Evolutionary conservation across 176 grass and related monocot species (phyloP).

Genomic region (Rhynchospora breviuscula): DNA sequence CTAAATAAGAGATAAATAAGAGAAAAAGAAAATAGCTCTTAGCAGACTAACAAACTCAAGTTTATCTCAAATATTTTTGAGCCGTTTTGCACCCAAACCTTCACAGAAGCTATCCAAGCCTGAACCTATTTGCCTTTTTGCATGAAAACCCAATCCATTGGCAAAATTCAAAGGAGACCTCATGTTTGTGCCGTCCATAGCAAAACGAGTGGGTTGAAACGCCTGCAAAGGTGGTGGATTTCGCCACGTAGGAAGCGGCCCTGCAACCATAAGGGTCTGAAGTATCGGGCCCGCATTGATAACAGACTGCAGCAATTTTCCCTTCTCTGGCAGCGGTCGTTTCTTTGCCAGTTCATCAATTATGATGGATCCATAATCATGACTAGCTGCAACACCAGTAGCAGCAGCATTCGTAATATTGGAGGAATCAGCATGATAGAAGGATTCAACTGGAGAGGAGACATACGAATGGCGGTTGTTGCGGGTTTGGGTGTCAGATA

Average conservation of each 20-base stretch:
- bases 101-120: background rate
- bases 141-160: background rate
- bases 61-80: constrained; percentile 1
- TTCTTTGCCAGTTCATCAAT: constrained; percentile 45
- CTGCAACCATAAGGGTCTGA: constrained; percentile 74
- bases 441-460: constrained; percentile 56
- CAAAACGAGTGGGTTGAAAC: constrained; percentile 34
- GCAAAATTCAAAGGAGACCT: background rate
- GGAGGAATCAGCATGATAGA: constrained; percentile 70
- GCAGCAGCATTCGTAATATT: constrained; percentile 35
- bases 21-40: background rate
- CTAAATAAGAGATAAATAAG: background rate
- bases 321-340: constrained; percentile 52
- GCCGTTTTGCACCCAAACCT: background rate
- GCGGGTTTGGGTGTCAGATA: constrained; percentile 20
- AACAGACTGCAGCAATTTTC: constrained; percentile 53
- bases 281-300: constrained; percentile 64
- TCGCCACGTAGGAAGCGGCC: constrained; percentile 66
- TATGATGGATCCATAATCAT: constrained; percentile 21
- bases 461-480: constrained; percentile 21
- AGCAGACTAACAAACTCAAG: background rate
- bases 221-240: constrained; percentile 66
- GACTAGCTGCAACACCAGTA: background rate
- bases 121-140: background rate
- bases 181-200: background rate